Evolutionary conservation across 257 asterid genomes (phyloP), one percentile per base, ranked within the genome.

Genomic region (Lavandula angustifolia): DNA sequence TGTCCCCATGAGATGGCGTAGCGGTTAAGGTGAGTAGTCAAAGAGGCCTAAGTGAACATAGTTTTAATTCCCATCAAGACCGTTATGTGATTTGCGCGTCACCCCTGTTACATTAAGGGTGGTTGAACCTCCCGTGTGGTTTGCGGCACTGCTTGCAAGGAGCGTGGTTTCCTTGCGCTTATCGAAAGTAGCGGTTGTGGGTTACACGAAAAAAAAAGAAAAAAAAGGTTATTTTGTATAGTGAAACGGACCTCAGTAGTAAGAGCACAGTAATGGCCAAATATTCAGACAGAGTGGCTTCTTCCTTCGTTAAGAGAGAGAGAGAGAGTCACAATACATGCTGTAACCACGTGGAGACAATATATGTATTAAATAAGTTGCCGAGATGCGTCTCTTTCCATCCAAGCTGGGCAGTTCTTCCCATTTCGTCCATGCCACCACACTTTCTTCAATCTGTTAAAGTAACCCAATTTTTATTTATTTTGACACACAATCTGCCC

Each of bases 211-310:
- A n/a, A n/a, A n/a, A n/a, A n/a, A 35, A 8, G 43, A 82, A 85
- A 73, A 81, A 81, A 85, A 87, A 85, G 84, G 82, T 71, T 58
- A 62, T 73, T 74, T 75, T 13, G 80, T 83, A 75, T 68, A 77
- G 68, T 69, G 84, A 70, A 72, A 70, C 64, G 7, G 84, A 84
- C 84, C 62, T 41, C 16, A 49, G 71, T 42, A 40, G 6, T 42
- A 11, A 60, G 40, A 51, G 55, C 38, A 14, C 11, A 67, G 49
- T 65, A 50, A 68, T 64, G 58, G 74, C 46, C 64, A 70, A 72
- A 51, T 18, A 17, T 7, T 14, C 17, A 55, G 63, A 57, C 49
- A 56, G 47, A 56, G 34, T 16, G 62, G 14, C 62, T 56, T 56
- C 62, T 13, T 34, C 62, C 62, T 31, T 35, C 14, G 46, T 34